Conservation (phyloP, 2,329 filamentous ascomycete species). For the Paecilomyces sp. region DNA sequence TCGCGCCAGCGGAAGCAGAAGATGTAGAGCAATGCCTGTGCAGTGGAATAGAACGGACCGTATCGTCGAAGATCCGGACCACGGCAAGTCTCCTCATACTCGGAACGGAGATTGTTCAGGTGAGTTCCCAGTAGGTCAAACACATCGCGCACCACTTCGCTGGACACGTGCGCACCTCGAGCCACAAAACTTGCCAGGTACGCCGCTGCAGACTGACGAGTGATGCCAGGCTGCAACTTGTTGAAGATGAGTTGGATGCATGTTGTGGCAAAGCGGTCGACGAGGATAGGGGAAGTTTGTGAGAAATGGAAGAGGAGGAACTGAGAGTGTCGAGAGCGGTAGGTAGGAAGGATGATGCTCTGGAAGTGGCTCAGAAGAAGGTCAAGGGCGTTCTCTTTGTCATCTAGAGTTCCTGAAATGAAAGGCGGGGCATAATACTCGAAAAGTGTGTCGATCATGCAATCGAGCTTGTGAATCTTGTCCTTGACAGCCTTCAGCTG, state of each 20-base stretch:
- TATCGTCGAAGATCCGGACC: conserved; percentile 82
- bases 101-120: conserved; percentile 64
- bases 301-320: conserved; percentile 95
- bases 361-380: conserved; percentile 79
- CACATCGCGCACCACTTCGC: conserved; percentile 70
- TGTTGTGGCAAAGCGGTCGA: conserved; percentile 74
- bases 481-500: conserved; percentile 65
- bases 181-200: conserved; percentile 95
- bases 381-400: conserved; percentile 66
- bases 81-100: conserved; percentile 66
- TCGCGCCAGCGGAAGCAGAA: conserved; percentile 99
- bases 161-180: conserved; percentile 72
- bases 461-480: conserved; percentile 86
- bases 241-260: conserved; percentile 68
- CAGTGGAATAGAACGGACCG: conserved; percentile 75
- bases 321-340: conserved; percentile 86
- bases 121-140: conserved; percentile 73
- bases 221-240: conserved; percentile 59
- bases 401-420: conserved; percentile 57
- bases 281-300: conserved; percentile 69
- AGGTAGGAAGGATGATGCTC: conserved; percentile 80
- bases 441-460: conserved; percentile 82
- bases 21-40: conserved; percentile 87
- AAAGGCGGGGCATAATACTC: conserved; percentile 71
- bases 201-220: conserved; percentile 78